phyloP scores from a whole-genome alignment of 371 early-diverging fungal species.

The Actinomortierella wolfii region DNA sequence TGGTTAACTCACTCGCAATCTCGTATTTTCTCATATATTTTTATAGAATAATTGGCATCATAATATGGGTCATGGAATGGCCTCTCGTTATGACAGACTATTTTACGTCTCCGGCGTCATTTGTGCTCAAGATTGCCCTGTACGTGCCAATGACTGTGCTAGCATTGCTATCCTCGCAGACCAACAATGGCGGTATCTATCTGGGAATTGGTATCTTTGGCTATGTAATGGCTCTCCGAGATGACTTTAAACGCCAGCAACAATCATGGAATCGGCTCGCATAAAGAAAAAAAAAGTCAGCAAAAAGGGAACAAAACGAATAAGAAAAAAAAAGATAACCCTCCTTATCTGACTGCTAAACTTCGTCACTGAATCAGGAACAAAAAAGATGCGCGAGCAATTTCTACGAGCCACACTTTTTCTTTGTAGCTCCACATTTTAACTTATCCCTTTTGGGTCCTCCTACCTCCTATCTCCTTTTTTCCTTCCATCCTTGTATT shows the following conservation, averaged over 20 bases:
- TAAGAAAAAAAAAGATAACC: too few species aligned
- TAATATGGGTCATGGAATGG: conserved; percentile 28
- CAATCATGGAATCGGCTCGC: not conserved
- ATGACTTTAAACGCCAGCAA: conserved; percentile 26
- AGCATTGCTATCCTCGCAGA: conserved; percentile 25
- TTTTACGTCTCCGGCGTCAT: conserved; percentile 16
- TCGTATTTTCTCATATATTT: not conserved
- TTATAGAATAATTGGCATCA: conserved; percentile 25
- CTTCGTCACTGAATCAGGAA: too few species aligned
- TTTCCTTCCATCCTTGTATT: too few species aligned
- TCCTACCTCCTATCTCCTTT: too few species aligned
- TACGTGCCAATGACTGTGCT: conserved; percentile 32
- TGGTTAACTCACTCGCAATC: not conserved
- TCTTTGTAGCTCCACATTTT: too few species aligned
- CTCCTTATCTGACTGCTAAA: too few species aligned
- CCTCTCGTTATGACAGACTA: conserved; percentile 21
- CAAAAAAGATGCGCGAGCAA: too few species aligned
- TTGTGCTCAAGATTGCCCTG: conserved; percentile 29
- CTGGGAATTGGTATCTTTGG: conserved; percentile 35
- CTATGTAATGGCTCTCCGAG: conserved; percentile 35
- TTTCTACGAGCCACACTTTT: too few species aligned
- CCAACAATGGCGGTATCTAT: conserved; percentile 36
- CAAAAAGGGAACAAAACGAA: too few species aligned
- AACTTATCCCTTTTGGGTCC: too few species aligned
- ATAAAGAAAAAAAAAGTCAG: too few species aligned